Percentiles rank a stretch among this genome's conserved stretches.
Conservation (phyloP, 225 moss, liverwort and hornwort species). For the Polytrichum formosum region DNA sequence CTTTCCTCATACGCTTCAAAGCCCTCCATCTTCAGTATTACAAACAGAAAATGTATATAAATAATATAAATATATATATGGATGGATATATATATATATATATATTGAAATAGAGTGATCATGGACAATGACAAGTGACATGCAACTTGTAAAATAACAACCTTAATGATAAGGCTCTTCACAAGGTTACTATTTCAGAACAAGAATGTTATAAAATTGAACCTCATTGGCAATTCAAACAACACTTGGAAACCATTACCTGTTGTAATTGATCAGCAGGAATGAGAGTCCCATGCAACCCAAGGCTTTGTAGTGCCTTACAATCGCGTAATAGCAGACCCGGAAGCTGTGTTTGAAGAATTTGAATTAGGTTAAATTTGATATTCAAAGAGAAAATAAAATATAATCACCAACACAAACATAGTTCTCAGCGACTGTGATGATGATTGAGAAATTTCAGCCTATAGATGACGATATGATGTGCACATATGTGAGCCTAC, state of each 20-base stretch:
- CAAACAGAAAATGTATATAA: neutral
- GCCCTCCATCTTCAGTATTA: conserved; percentile 46
- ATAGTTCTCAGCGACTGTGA: neutral
- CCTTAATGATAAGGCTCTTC: too few relatives aligned
- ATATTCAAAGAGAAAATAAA: neutral
- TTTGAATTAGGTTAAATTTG: conserved; percentile 4
- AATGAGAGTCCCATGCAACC: conserved; percentile 54
- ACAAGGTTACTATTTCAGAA: too few relatives aligned
- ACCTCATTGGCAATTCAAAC: too few relatives aligned
- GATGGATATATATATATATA: too few relatives aligned
- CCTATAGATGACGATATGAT: neutral
- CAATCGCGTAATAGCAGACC: conserved; percentile 38
- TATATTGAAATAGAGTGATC: too few relatives aligned
- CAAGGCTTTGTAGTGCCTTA: conserved; percentile 44
- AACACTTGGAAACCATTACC: conserved; percentile 14
- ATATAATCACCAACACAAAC: neutral
- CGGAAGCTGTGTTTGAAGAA: conserved; percentile 36
- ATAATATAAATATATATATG: too few relatives aligned
- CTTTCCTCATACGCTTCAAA: conserved; percentile 53
- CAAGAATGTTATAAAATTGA: too few relatives aligned
- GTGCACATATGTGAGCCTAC: conserved; percentile 15
- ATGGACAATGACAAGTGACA: too few relatives aligned
- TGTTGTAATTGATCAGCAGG: conserved; percentile 46
- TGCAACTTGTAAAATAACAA: too few relatives aligned
- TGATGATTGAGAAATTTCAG: neutral